These are phyloP conservation scores for Lentinus tigrinus DNA, from an alignment of 768 basidiomycete species.

Conservation along the genomic window DNA sequence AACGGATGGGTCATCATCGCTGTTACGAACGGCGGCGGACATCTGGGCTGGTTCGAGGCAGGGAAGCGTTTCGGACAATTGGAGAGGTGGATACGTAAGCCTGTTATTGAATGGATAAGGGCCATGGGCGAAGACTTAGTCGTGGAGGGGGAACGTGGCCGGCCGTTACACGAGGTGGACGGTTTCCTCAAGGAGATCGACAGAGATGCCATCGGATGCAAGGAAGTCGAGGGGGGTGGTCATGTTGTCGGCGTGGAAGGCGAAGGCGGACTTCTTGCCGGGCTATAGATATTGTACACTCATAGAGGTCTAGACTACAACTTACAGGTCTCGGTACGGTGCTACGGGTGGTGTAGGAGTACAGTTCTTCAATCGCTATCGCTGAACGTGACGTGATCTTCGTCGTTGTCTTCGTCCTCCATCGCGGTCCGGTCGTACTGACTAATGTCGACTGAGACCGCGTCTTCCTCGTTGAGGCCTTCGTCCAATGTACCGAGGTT, in stretches of 20 bases:
- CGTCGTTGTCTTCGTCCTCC: slow-evolving; percentile 65
- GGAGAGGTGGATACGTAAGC: slow-evolving; percentile 65
- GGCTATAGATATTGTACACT: slow-evolving; percentile 42
- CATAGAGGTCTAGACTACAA: slow-evolving; percentile 15
- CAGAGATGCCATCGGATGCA: slow-evolving; percentile 54
- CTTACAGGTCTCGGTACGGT: background rate
- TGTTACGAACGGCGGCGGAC: slow-evolving; percentile 66
- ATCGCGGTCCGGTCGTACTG: slow-evolving; percentile 74
- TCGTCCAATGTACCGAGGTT: slow-evolving; percentile 75
- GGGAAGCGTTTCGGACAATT: slow-evolving; percentile 14
- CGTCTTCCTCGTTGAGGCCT: slow-evolving; percentile 78
- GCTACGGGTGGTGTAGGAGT: slow-evolving; percentile 3
- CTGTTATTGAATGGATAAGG: slow-evolving; percentile 71
- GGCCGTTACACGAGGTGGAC: slow-evolving; percentile 46
- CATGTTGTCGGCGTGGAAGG: slow-evolving; percentile 52
- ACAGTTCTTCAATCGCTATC: slow-evolving; percentile 71
- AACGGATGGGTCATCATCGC: slow-evolving; percentile 58
- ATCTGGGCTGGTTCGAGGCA: slow-evolving; percentile 80
- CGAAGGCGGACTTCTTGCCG: slow-evolving; percentile 57
- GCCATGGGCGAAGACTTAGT: slow-evolving; percentile 54
- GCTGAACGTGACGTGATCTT: slow-evolving; percentile 69
- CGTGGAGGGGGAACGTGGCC: slow-evolving; percentile 31
- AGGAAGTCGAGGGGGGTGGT: slow-evolving; percentile 51
- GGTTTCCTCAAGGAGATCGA: slow-evolving; percentile 65
- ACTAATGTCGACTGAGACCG: slow-evolving; percentile 83